Conservation (phyloP, 2,329 filamentous ascomycete species). For the Cladosporium sp. region DNA sequence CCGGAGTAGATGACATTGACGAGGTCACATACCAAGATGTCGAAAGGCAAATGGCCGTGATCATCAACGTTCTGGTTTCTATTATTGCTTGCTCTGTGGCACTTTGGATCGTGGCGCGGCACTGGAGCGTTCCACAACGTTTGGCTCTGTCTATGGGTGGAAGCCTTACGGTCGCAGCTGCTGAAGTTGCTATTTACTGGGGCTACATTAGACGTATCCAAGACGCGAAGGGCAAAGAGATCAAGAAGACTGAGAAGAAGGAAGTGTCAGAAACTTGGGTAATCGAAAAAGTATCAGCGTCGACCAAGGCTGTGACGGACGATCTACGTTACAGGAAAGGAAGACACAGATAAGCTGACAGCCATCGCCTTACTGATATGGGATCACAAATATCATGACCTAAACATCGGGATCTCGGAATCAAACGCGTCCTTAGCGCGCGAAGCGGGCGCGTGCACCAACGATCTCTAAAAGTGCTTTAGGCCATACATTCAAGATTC, state of each 20-base stretch:
- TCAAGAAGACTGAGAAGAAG: constrained; percentile 59
- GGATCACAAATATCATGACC: background rate
- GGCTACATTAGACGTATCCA: constrained; percentile 69
- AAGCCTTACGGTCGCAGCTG: constrained; percentile 64
- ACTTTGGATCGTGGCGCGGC: constrained; percentile 71
- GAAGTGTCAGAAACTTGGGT: constrained; percentile 71
- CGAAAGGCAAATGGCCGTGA: constrained; percentile 75
- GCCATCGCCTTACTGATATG: background rate
- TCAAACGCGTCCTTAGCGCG: background rate
- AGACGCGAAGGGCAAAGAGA: constrained; percentile 63
- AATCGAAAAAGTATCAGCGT: constrained; percentile 21
- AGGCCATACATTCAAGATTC: background rate
- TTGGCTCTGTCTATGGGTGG: constrained; percentile 69
- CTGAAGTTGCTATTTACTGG: constrained; percentile 73
- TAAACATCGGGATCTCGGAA: background rate
- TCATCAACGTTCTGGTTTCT: constrained; percentile 85
- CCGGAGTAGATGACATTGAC: constrained; percentile 51
- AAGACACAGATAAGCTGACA: constrained; percentile 36
- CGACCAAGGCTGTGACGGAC: constrained; percentile 17
- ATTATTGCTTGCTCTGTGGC: constrained; percentile 74
- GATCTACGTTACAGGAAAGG: constrained; percentile 41
- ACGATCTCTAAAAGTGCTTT: background rate
- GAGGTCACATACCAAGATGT: constrained; percentile 64
- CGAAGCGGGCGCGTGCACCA: background rate
- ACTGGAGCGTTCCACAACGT: constrained; percentile 69